Evolutionary conservation across 192 early-diverging fungal genomes (phyloP), one percentile per base, ranked within the genome.

Genomic region (Globomyces pollinis-pini): DNA sequence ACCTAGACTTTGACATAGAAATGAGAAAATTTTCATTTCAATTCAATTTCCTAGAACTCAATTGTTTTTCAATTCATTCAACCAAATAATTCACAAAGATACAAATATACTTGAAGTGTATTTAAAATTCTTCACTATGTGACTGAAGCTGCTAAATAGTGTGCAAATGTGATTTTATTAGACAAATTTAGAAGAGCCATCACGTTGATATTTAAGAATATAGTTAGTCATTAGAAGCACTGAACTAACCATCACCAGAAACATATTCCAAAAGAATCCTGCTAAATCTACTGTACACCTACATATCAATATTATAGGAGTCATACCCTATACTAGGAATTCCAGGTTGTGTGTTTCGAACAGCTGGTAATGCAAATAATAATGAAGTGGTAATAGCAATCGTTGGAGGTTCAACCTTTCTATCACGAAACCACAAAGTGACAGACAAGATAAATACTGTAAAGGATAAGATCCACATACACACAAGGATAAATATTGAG

Each of bases 401-500:
- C 2, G 54, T 66, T 33, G 65, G 65, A 21, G 65, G 65, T 50
- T 67, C 65, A 1, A 66, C 63, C 55, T 67, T 67, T 24, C 53
- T 13, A n/a, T 44, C 51, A 9, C 47, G 23, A 56, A 67, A 52
- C 51, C 63, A 66, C 15, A 67, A 33, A 4, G 63, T 58, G 28
- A 30, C 21, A 29, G 63, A 23, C 8, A 67, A 30, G 8, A 26
- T 58, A 16, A 57, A 30, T n/a, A 61, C 38, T 2, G 51, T 50
- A 4, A 67, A 35, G 28, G 65, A 66, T 0, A 67, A 44, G 28
- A 41, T 50, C 65, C 65, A 67, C 61, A 67, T 64, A 33, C 34
- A 60, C n/a, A 50, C 0, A 23, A 65, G 21, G 36, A 67, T 35
- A 24, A 67, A 52, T 15, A 67, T 50, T 0, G 62, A 57, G 31